Evolutionary conservation across 129 eudicot genomes (phyloP), one percentile per base, ranked within the genome.

Genomic region (Heracleum sosnowskyi): DNA sequence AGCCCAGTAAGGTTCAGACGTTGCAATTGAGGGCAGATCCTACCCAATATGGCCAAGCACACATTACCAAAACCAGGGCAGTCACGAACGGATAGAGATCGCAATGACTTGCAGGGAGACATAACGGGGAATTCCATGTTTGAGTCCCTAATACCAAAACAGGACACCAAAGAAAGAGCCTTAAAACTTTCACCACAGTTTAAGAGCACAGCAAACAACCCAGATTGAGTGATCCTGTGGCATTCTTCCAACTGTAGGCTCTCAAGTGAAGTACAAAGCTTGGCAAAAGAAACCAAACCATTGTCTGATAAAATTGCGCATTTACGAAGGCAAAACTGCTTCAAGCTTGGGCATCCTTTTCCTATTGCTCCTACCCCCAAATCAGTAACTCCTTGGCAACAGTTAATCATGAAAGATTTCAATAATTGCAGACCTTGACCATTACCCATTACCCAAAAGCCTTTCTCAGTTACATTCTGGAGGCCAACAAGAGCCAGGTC

Each of bases 381-480:
- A 86, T 92, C 96, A 22, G 97, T 88, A 51, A 95, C 84, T 75
- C 99, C 97, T 33, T 34, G 77, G 88, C 97, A 95, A 35, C 94
- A 83, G 76, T 86, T 49, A 35, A 95, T 47, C 2, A 81, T 29
- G 11, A 92, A 81, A 0, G 90, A 83, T 82, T 79, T 88, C 78
- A 95, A 82, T 83, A 88, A 84, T 41, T 89, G 92, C 80, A 95
- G 76, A 73, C 97, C 96, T 71, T 89, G 92, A 76, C 91, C 92
- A 33, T 78, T 89, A 11, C 96, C 96, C 99, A 91, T 92, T 35
- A 91, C 97, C 99, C 97, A 92, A 71, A 95, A 92, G 53, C 99
- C 99, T 84, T 86, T 95, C 79, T 95, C 99, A 2, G 85, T 88
- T 79, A 85, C 92, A 63, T 91, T 88, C 28, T 85, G 84, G 49